Evolutionary conservation across 2,329 filamentous ascomycete genomes (phyloP), one percentile per base, ranked within the genome.

Genomic region (Arthroderma sp.): DNA sequence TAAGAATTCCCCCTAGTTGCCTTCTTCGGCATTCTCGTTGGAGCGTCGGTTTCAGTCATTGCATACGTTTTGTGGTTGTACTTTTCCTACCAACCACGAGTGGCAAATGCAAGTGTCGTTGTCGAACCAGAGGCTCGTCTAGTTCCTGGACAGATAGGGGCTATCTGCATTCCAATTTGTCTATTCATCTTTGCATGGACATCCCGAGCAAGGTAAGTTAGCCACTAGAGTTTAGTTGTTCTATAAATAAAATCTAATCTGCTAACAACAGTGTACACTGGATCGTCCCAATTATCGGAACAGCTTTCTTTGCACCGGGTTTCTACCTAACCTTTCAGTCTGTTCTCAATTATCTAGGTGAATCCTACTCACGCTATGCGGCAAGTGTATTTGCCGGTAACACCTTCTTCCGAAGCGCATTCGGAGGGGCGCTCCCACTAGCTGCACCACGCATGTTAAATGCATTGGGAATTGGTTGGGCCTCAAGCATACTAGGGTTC

Each of bases 231-330:
- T 22, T 22, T 22, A 22, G 4, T 29, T 52, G 27, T 59, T 61
- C 47, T 53, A n/a, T 57, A 52, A 53, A 44, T 53, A 22, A 22
- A 22, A 22, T 3, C 15, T 22, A 22, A 22, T 3, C 3, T n/a
- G 53, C 59, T 3, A 43, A 60, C 36, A 46, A 52, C 5, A 52
- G 46, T 4, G 51, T 61, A 6, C 61, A 64, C n/a, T 65, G 60
- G 47, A 62, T 74, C 42, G 63, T 72, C 3, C 69, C 72, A 0
- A 67, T 74, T 4, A 52, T 74, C 9, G 70, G 68, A 2, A 68
- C 67, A 0, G 61, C 65, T 0, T 64, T 72, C 11, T 73, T 72
- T 57, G 72, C 46, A n/a, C 36, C 46, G 3, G 54, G 54, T 4
- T 49, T 52, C 29, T 46, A 50, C 11, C 46, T 51, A 27, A 29